These are phyloP conservation scores for Coemansia sp. DNA, from an alignment of 192 early-diverging fungal species.

Conservation along the genomic window DNA sequence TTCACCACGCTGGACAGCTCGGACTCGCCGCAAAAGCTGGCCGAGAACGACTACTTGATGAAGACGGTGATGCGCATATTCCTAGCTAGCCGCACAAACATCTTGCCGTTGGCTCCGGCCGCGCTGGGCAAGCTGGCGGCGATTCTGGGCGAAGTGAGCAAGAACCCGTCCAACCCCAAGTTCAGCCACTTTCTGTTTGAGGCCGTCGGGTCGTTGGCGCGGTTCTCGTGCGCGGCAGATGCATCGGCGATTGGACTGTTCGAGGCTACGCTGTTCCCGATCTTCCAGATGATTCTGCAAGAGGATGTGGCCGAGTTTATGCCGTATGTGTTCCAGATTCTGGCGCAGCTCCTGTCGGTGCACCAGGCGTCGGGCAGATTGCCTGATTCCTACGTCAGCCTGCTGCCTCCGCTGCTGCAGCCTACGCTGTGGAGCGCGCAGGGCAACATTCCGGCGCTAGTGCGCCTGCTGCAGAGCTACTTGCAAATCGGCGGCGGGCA, in stretches of 20 bases:
- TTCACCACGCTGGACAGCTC: conserved; percentile 79
- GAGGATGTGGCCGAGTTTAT: conserved; percentile 90
- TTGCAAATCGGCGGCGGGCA: conserved; percentile 71
- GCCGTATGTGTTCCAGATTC: conserved; percentile 97
- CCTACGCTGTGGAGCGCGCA: conserved; percentile 88
- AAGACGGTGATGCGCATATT: conserved; percentile 88
- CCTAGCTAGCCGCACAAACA: conserved; percentile 72
- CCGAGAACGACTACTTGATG: conserved; percentile 98
- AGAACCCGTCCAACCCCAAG: conserved; percentile 96
- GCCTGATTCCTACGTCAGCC: conserved; percentile 69
- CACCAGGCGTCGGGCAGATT: conserved; percentile 65
- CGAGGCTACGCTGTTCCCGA: conserved; percentile 83
- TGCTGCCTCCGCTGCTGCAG: conserved; percentile 79
- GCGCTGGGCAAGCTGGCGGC: conserved; percentile 75
- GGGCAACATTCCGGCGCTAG: conserved; percentile 94
- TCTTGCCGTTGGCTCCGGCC: conserved; percentile 70
- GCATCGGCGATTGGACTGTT: conserved; percentile 74
- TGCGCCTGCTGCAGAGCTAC: conserved; percentile 86
- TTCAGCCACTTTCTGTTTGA: conserved; percentile 99
- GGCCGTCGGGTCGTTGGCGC: conserved; percentile 81
- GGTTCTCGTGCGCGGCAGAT: conserved; percentile 80
- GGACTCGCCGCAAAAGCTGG: conserved; percentile 86
- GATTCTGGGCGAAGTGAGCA: conserved; percentile 82
- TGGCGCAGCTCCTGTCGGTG: conserved; percentile 84
- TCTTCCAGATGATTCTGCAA: conserved; percentile 87